Percentiles rank a stretch among this genome's conserved stretches.
phyloP scores from a whole-genome alignment of 2,329 filamentous ascomycete species.

The Botryotinia calthae region DNA sequence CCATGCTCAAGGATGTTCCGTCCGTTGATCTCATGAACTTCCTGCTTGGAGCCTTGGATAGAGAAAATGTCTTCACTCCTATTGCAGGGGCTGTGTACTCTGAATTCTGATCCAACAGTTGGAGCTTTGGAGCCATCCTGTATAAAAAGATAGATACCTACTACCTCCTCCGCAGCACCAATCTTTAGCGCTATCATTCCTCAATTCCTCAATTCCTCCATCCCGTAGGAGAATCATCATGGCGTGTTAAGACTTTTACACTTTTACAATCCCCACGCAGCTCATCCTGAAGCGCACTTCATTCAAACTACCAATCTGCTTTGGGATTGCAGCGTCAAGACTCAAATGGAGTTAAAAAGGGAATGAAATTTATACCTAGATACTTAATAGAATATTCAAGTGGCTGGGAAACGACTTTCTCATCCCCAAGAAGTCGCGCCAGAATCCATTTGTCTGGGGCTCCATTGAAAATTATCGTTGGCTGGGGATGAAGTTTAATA shows the following conservation, averaged over 20 bases:
- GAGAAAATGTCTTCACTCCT: not conserved
- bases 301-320: not conserved
- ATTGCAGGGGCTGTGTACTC: not conserved
- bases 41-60: not conserved
- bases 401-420: not conserved
- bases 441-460: slow-evolving; percentile 8
- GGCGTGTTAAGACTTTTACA: not conserved
- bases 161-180: not conserved
- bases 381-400: not conserved
- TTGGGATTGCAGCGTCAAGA: not conserved
- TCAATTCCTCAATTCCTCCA: not conserved
- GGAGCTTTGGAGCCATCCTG: not conserved
- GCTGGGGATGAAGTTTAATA: slow-evolving; percentile 1
- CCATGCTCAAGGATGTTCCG: not conserved
- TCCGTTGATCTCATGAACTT: not conserved
- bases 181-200: slow-evolving; percentile 3
- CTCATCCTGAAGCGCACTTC: not conserved
- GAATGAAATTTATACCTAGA: not conserved
- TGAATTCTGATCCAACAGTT: not conserved
- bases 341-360: not conserved
- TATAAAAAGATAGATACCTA: not conserved
- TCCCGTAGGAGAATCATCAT: not conserved
- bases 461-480: slow-evolving; percentile 13
- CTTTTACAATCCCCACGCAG: not conserved
- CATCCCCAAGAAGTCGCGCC: not conserved